Conservation (phyloP, 805 yeast species). For the Cyberlindnera maclurae region DNA sequence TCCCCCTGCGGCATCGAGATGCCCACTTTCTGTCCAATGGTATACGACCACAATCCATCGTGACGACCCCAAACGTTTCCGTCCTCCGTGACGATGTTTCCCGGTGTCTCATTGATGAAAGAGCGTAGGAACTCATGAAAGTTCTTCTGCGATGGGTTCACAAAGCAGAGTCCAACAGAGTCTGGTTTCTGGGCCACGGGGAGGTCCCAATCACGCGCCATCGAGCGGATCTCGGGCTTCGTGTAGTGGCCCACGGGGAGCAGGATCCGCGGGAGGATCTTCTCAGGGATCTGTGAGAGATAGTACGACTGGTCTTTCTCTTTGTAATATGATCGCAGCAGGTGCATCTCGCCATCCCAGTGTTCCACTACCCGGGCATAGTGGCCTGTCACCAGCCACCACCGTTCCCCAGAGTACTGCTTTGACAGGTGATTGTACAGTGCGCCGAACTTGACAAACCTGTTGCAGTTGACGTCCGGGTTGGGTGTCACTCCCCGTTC, state of each 20-base stretch:
- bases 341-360: constrained; percentile 29
- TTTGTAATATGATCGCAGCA: constrained; percentile 50
- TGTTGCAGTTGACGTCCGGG: constrained; percentile 88
- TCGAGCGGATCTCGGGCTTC: constrained; percentile 65
- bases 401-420: constrained; percentile 31
- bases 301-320: constrained; percentile 90
- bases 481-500: constrained; percentile 79
- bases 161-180: constrained; percentile 93
- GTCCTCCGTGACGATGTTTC: constrained; percentile 69
- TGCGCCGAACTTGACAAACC: constrained; percentile 79
- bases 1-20: constrained; percentile 86
- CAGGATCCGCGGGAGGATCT: constrained; percentile 41
- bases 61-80: constrained; percentile 78
- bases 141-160: constrained; percentile 54
- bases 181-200: constrained; percentile 78
- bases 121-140: constrained; percentile 71
- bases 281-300: constrained; percentile 55
- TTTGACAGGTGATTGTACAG: constrained; percentile 48
- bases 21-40: constrained; percentile 83
- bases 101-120: constrained; percentile 66
- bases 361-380: constrained; percentile 49
- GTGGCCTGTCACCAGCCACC: constrained; percentile 93
- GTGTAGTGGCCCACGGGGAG: constrained; percentile 77
- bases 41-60: constrained; percentile 88
- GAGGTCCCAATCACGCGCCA: constrained; percentile 50